Percentiles rank a stretch among this genome's conserved stretches.
phyloP scores from a whole-genome alignment of 768 basidiomycete species.

The Boletus pseudo-olivaceus region DNA sequence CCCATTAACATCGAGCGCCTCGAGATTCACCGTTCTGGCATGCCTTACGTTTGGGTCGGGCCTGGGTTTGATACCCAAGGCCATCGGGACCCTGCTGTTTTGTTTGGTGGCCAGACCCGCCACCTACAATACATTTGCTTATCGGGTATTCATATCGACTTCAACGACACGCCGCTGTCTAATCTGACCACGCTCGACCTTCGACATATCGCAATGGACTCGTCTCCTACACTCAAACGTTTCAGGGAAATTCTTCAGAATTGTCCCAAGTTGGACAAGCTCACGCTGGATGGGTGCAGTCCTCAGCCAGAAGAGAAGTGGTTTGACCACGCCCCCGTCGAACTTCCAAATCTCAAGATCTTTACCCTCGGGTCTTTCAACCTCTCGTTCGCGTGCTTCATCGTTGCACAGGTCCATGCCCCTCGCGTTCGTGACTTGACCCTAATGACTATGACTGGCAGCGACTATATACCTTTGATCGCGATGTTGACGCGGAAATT shows the following conservation, averaged over 20 bases:
- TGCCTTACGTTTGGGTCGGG: constrained; percentile 45
- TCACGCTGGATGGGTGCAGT: constrained; percentile 63
- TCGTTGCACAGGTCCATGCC: constrained; percentile 49
- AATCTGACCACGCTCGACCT: constrained; percentile 67
- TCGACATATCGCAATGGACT: constrained; percentile 53
- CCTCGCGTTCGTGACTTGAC: constrained; percentile 58
- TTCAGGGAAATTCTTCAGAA: constrained; percentile 52
- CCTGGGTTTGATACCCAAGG: constrained; percentile 36
- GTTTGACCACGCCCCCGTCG: constrained; percentile 37
- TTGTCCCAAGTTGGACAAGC: constrained; percentile 49
- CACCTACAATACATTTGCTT: constrained; percentile 50
- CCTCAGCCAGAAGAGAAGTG: constrained; percentile 36
- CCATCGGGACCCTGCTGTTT: constrained; percentile 37
- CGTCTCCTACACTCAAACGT: constrained; percentile 44
- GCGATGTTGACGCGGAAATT: constrained; percentile 44
- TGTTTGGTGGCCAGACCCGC: constrained; percentile 48
- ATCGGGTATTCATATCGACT: constrained; percentile 61
- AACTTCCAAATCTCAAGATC: constrained; percentile 46
- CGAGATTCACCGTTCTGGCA: constrained; percentile 59
- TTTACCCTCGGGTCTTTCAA: constrained; percentile 58
- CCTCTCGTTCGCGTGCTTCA: constrained; percentile 43
- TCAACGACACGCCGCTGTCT: constrained; percentile 42
- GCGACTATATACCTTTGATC: constrained; percentile 51
- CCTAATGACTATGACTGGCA: constrained; percentile 49
- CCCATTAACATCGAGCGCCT: constrained; percentile 54